phyloP scores from a whole-genome alignment of 2,329 filamentous ascomycete genomes.

The Exserohilum turcica region DNA sequence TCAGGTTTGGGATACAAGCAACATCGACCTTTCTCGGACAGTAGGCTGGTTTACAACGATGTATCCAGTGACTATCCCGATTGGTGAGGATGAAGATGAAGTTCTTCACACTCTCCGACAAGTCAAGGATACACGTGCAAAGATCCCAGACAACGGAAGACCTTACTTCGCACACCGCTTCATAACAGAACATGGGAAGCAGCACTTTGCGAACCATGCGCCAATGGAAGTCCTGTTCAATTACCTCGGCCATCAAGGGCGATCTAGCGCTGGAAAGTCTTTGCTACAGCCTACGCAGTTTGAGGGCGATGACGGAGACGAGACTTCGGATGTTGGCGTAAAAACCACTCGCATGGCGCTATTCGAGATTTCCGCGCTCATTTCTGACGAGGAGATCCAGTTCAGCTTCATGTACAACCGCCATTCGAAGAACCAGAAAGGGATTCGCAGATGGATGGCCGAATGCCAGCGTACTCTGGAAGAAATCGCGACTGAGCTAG shows the following conservation, averaged over 20 bases:
- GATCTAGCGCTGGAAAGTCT: constrained; percentile 54
- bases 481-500: constrained; percentile 34
- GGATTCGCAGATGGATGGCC: constrained; percentile 41
- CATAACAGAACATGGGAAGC: constrained; percentile 35
- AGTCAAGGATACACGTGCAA: constrained; percentile 59
- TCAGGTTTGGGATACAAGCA: constrained; percentile 50
- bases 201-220: constrained; percentile 47
- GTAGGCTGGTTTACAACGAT: constrained; percentile 67
- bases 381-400: constrained; percentile 30
- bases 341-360: constrained; percentile 36
- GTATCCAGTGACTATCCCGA: constrained; percentile 56
- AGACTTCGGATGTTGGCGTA: constrained; percentile 35
- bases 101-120: constrained; percentile 58
- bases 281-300: constrained; percentile 49
- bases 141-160: constrained; percentile 53
- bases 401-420: constrained; percentile 44
- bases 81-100: constrained; percentile 54
- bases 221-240: constrained; percentile 66
- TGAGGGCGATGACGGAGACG: constrained; percentile 31
- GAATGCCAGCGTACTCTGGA: constrained; percentile 41
- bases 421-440: constrained; percentile 39
- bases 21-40: constrained; percentile 60
- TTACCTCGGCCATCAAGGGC: constrained; percentile 58
- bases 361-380: constrained; percentile 41
- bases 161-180: constrained; percentile 54